Evolutionary conservation across 2,329 filamentous ascomycete species (phyloP), one percentile per base, ranked within the genome.

Genomic region (Amauroascus verrucosus): DNA sequence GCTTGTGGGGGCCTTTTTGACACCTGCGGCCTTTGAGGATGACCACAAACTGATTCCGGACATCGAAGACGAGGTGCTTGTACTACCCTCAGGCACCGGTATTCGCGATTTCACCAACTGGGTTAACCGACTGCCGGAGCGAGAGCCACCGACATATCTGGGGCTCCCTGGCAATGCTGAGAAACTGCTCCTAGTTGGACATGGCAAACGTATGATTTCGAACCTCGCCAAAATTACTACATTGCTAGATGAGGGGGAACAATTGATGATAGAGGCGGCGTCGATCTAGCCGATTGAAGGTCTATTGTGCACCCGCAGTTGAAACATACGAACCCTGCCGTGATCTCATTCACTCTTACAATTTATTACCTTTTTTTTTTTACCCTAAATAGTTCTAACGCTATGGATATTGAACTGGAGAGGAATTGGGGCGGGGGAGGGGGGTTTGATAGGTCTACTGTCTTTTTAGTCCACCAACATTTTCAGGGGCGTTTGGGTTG

Each of bases 101-200:
- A 81, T 95, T 66, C 81, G 84, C 58, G 88, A 95, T 64, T 97
- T 97, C 67, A 84, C 85, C 70, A 77, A 79, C 35, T 98, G 94
- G 94, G 88, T 98, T 57, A 87, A 95, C 63, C 82, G 81, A 56
- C 75, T 98, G 57, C 93, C 93, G 0, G 93, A 98, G 77, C 83
- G 93, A 63, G 93, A 98, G 70, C 94, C 94, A 26, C 93, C 93
- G 3, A 95, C 89, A 0, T 98, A 95, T 66, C 77, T 98, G 14
- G 94, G 93, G 20, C 72, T 98, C 60, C 93, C 93, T 33, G 88
- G 88, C 26, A 96, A 98, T 67, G 93, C 93, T 18, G 93, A 98
- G 81, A 98, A 97, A 72, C 68, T 98, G 66, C 71, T 98, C 62
- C 77, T 98, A 30, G 87, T 95, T 13, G 90, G 88, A 1, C 83